Percentiles rank a stretch among this genome's conserved stretches.
phyloP scores from a whole-genome alignment of 139 green algal species.

The Nannochloris sp. region DNA sequence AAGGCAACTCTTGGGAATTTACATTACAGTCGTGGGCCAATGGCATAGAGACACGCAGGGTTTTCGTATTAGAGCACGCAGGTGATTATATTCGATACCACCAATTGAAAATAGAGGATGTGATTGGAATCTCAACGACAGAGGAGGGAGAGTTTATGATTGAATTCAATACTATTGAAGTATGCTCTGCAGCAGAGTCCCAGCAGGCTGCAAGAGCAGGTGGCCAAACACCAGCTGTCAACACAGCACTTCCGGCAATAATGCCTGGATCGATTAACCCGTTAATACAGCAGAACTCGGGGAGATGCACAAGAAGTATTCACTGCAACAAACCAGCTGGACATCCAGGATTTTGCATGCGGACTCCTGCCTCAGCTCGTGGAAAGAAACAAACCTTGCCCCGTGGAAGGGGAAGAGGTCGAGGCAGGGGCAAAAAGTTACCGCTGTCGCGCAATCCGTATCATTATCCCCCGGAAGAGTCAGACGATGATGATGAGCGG shows the following conservation, averaged over 20 bases:
- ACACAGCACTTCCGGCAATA: slow-evolving; percentile 1
- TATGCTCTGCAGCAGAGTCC: slow-evolving; percentile 26
- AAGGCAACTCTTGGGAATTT: slow-evolving; percentile 35
- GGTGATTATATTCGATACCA: slow-evolving; percentile 33
- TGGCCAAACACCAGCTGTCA: background rate
- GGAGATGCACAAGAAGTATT: slow-evolving; percentile 36
- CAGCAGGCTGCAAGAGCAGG: slow-evolving; percentile 17
- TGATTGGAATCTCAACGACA: slow-evolving; percentile 44
- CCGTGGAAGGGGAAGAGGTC: background rate
- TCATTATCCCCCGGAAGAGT: background rate
- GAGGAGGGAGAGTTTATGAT: slow-evolving; percentile 28
- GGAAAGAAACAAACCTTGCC: background rate
- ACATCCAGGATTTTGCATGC: slow-evolving; percentile 38
- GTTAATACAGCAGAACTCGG: slow-evolving; percentile 31
- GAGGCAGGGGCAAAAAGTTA: background rate
- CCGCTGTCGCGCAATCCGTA: background rate
- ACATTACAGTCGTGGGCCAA: slow-evolving; percentile 64
- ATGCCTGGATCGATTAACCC: slow-evolving; percentile 17
- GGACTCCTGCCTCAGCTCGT: slow-evolving; percentile 15
- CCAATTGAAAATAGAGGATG: slow-evolving; percentile 41
- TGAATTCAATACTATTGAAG: slow-evolving; percentile 34
- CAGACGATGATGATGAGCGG: background rate
- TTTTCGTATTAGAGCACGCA: slow-evolving; percentile 68
- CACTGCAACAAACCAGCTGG: slow-evolving; percentile 47
- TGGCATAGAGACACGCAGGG: slow-evolving; percentile 54